These are phyloP conservation scores for Basidiobolus meristosporus DNA, from an alignment of 371 early-diverging fungal species.

Conservation along the genomic window DNA sequence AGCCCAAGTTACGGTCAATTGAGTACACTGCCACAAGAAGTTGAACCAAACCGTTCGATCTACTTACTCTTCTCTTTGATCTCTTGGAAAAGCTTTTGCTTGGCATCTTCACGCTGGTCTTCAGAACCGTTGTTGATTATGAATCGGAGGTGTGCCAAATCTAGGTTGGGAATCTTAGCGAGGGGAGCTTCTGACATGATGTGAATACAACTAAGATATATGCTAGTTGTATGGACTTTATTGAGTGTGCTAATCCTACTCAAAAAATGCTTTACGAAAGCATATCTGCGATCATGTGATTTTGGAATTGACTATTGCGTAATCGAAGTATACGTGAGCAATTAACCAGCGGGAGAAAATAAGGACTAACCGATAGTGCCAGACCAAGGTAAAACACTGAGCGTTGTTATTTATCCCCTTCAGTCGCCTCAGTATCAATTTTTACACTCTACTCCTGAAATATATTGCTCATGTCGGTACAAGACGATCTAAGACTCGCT, in stretches of 20 bases:
- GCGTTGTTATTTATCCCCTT: background rate
- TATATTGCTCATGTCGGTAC: background rate
- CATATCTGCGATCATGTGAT: too few species aligned
- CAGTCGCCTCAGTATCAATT: background rate
- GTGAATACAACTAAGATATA: too few species aligned
- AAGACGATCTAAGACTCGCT: conserved; percentile 17
- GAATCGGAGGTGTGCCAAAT: conserved; percentile 51
- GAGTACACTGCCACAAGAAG: background rate
- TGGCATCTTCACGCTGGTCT: conserved; percentile 26
- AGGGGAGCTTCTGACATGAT: conserved; percentile 30
- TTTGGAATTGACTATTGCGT: too few species aligned
- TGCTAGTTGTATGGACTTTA: too few species aligned
- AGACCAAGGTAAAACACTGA: too few species aligned
- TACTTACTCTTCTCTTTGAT: conserved; percentile 54
- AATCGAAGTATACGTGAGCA: too few species aligned
- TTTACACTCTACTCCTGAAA: background rate
- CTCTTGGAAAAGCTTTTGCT: conserved; percentile 29
- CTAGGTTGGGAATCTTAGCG: conserved; percentile 61
- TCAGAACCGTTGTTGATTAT: conserved; percentile 41
- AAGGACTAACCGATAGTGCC: too few species aligned
- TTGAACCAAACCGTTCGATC: background rate
- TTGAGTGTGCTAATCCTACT: too few species aligned
- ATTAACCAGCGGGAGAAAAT: too few species aligned
- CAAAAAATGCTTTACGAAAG: too few species aligned
- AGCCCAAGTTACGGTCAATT: background rate